Evolutionary conservation across 352 stramenopile species (phyloP).

Genomic region (Globisporangium acanthophoron): DNA sequence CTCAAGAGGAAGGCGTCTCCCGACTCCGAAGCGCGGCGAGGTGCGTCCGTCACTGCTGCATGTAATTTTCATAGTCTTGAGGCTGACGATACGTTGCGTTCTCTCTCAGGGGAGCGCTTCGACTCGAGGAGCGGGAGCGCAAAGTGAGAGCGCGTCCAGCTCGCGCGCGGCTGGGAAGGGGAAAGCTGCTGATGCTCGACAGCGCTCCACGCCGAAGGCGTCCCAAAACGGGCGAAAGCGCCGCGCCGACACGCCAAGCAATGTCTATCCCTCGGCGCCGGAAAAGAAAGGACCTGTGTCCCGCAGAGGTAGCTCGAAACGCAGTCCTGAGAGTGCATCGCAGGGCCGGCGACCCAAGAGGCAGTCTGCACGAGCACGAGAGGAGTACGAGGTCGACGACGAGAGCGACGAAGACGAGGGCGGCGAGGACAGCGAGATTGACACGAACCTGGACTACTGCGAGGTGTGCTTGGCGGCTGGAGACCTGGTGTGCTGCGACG

Average conservation of each 20-base stretch:
- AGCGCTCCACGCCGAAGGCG: slow-evolving; percentile 1
- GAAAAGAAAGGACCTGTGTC: background rate
- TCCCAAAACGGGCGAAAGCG: slow-evolving; percentile 4
- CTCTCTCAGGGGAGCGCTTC: background rate
- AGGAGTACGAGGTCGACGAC: slow-evolving; percentile 10
- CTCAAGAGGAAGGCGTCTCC: background rate
- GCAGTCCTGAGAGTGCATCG: background rate
- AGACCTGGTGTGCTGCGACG: slow-evolving; percentile 88
- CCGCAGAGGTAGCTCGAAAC: background rate
- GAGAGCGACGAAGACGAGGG: slow-evolving; percentile 13
- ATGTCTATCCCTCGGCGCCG: background rate
- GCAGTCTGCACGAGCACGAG: background rate
- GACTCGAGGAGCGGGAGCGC: background rate
- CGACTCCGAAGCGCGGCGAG: background rate
- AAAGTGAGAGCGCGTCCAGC: slow-evolving; percentile 6
- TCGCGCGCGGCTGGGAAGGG: slow-evolving; percentile 4
- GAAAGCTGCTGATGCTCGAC: slow-evolving; percentile 6
- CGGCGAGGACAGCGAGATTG: slow-evolving; percentile 54
- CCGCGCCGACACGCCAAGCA: slow-evolving; percentile 1
- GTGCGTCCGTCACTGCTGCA: background rate
- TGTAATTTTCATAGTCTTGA: background rate
- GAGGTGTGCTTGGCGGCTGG: slow-evolving; percentile 77
- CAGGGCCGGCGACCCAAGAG: slow-evolving; percentile 1
- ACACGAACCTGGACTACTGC: slow-evolving; percentile 81
- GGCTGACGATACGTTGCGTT: background rate